phyloP scores from a whole-genome alignment of 257 asterid genomes.

The Rhazya stricta region DNA sequence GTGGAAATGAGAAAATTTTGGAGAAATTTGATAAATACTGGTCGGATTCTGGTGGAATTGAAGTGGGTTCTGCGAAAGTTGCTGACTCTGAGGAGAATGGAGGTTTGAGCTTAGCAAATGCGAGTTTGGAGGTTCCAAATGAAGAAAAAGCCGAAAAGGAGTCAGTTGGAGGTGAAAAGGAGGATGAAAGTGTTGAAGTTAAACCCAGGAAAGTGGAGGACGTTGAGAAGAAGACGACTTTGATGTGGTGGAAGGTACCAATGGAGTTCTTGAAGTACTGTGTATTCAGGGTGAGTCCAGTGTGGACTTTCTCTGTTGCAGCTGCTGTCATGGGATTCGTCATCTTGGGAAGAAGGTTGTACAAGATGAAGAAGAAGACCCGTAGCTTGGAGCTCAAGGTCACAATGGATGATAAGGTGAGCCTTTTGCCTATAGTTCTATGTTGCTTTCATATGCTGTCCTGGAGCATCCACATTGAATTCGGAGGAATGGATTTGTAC shows the following conservation, averaged over 20 bases:
- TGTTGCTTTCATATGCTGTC: constrained; percentile 5
- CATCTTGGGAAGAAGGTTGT: constrained; percentile 70
- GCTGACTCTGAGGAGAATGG: constrained; percentile 19
- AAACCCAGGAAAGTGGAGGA: constrained; percentile 30
- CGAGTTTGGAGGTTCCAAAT: constrained; percentile 22
- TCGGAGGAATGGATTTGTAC: not conserved
- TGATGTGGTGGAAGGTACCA: constrained; percentile 95
- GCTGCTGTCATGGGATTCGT: constrained; percentile 86
- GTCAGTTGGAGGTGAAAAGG: constrained; percentile 21
- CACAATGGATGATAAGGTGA: constrained; percentile 80
- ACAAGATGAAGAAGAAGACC: constrained; percentile 69
- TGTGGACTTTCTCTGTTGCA: constrained; percentile 75
- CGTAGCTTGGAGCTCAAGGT: constrained; percentile 69
- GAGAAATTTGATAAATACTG: constrained; percentile 23
- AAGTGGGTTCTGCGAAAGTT: constrained; percentile 24
- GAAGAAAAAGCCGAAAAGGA: constrained; percentile 26
- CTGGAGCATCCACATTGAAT: not conserved
- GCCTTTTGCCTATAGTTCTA: constrained; percentile 19
- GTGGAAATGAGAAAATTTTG: constrained; percentile 24
- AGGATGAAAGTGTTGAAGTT: constrained; percentile 20
- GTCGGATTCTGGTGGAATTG: constrained; percentile 31
- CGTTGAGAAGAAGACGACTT: constrained; percentile 40
- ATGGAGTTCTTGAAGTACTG: constrained; percentile 62
- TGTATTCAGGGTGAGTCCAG: constrained; percentile 63
- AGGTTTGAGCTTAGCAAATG: constrained; percentile 21